These are phyloP conservation scores for Cytospora paraplurivora DNA, from an alignment of 2,329 filamentous ascomycete genomes.

Conservation along the genomic window DNA sequence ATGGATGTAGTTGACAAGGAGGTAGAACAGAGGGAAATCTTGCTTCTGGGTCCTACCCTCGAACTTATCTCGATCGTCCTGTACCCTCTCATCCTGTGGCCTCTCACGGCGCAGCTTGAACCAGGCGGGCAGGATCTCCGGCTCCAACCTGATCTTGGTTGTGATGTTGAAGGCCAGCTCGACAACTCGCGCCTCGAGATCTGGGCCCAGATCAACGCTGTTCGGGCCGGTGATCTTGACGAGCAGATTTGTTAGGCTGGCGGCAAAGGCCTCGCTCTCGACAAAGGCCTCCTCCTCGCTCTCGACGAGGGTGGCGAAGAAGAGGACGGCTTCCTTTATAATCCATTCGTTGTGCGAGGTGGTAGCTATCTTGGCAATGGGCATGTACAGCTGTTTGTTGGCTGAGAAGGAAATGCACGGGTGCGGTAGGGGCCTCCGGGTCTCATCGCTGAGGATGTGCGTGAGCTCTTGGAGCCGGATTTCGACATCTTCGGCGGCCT, in stretches of 20 bases:
- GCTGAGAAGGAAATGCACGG: slow-evolving; percentile 88
- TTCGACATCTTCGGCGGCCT: slow-evolving; percentile 64
- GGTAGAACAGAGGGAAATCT: slow-evolving; percentile 94
- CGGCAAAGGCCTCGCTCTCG: slow-evolving; percentile 81
- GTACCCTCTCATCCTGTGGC: slow-evolving; percentile 43
- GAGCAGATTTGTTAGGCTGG: slow-evolving; percentile 83
- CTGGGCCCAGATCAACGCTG: slow-evolving; percentile 70
- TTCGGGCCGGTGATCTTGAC: slow-evolving; percentile 76
- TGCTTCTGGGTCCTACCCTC: slow-evolving; percentile 83
- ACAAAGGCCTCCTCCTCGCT: slow-evolving; percentile 96
- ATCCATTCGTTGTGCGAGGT: slow-evolving; percentile 83
- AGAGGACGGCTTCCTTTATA: slow-evolving; percentile 78
- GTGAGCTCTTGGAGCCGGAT: slow-evolving; percentile 65
- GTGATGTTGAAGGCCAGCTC: slow-evolving; percentile 95
- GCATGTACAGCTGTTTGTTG: slow-evolving; percentile 84
- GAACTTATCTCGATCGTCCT: slow-evolving; percentile 65
- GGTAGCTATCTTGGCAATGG: slow-evolving; percentile 85
- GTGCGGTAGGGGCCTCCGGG: slow-evolving; percentile 83
- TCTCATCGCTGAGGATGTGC: slow-evolving; percentile 83
- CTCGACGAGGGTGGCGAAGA: slow-evolving; percentile 92
- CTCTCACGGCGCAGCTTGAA: slow-evolving; percentile 65
- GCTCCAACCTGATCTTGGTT: slow-evolving; percentile 90
- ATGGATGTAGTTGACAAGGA: slow-evolving; percentile 95
- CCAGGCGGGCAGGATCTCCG: slow-evolving; percentile 86
- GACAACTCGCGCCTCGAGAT: slow-evolving; percentile 86